Percentiles rank a stretch among this genome's conserved stretches.
These are phyloP conservation scores for Lactarius pseudohatsudake DNA, from an alignment of 768 basidiomycete species.

Conservation along the genomic window DNA sequence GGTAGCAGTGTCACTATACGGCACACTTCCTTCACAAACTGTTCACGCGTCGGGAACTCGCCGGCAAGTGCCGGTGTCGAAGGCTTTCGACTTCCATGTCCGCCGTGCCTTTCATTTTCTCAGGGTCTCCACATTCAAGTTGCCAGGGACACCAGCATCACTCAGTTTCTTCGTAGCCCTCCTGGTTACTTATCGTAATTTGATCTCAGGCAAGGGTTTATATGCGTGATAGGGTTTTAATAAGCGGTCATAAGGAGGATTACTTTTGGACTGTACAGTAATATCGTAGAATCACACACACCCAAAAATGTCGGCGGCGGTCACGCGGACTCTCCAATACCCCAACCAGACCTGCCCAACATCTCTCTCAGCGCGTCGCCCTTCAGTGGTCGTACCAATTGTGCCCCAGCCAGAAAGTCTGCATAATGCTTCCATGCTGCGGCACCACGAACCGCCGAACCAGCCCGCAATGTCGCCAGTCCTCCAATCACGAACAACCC, in stretches of 20 bases:
- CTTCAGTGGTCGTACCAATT: constrained; percentile 51
- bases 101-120: constrained; percentile 9
- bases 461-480: constrained; percentile 57
- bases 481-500: constrained; percentile 83
- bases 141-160: constrained; percentile 21
- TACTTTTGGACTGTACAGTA: background rate
- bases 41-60: background rate
- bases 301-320: too few species aligned
- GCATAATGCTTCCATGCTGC: constrained; percentile 61
- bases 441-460: constrained; percentile 37
- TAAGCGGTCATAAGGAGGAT: background rate
- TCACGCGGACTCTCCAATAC: background rate
- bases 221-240: background rate
- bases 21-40: background rate
- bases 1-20: background rate
- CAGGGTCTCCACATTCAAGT: constrained; percentile 12
- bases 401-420: constrained; percentile 51
- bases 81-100: constrained; percentile 1
- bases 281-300: background rate
- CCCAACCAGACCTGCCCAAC: constrained; percentile 14
- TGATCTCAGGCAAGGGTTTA: background rate
- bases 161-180: background rate
- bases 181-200: background rate
- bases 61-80: background rate
- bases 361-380: constrained; percentile 34